These are phyloP conservation scores for Leccinum pellstonianum DNA, from an alignment of 768 basidiomycete genomes.

Conservation along the genomic window DNA sequence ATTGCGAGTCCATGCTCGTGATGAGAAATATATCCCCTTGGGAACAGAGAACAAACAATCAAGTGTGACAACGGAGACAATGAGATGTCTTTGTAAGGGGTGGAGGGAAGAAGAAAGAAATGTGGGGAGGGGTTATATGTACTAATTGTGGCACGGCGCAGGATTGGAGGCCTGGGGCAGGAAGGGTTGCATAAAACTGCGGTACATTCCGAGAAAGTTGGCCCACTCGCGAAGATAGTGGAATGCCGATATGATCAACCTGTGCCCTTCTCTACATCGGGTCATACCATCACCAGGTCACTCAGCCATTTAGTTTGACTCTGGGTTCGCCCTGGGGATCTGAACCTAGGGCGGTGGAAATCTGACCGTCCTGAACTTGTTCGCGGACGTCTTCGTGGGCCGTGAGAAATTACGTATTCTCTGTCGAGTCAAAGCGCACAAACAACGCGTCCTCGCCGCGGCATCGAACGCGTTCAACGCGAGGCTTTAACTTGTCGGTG, in stretches of 20 bases:
- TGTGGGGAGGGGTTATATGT: slow-evolving; percentile 22
- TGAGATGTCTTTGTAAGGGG: neutral
- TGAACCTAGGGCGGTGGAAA: slow-evolving; percentile 9
- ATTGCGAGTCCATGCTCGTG: slow-evolving; percentile 15
- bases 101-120: slow-evolving; percentile 1
- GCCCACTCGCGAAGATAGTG: slow-evolving; percentile 8
- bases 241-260: slow-evolving; percentile 14
- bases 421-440: slow-evolving; percentile 5
- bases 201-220: slow-evolving; percentile 34
- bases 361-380: neutral
- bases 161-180: slow-evolving; percentile 13
- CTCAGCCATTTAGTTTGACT: slow-evolving; percentile 3
- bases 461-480: slow-evolving; percentile 17
- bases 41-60: slow-evolving; percentile 18
- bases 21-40: slow-evolving; percentile 16
- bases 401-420: slow-evolving; percentile 27
- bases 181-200: slow-evolving; percentile 26
- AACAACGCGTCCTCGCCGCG: slow-evolving; percentile 25
- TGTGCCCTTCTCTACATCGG: slow-evolving; percentile 12
- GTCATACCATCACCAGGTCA: slow-evolving; percentile 11
- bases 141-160: slow-evolving; percentile 30
- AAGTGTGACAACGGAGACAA: slow-evolving; percentile 6
- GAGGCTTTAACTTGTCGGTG: slow-evolving; percentile 1
- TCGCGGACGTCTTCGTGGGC: neutral
- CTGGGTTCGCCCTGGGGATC: slow-evolving; percentile 8